These are phyloP conservation scores for Botrytis cinerea DNA, from an alignment of 2,329 filamentous ascomycete species.

Conservation along the genomic window DNA sequence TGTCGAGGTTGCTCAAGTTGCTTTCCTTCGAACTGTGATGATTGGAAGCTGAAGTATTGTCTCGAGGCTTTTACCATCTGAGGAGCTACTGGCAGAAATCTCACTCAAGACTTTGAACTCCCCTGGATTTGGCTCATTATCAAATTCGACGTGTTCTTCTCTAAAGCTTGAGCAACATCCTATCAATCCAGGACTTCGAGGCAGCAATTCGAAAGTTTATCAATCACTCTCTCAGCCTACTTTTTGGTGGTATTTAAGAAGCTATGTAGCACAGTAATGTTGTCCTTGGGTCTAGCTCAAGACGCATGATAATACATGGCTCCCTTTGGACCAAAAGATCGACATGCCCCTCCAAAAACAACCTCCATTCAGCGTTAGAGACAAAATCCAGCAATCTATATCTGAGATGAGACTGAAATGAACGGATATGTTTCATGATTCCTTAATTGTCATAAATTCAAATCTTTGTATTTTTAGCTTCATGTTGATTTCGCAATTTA, in stretches of 20 bases:
- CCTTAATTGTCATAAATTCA: accelerated
- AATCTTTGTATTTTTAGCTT: not conserved
- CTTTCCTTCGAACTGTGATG: not conserved
- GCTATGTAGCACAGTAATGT: not conserved
- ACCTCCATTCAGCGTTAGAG: not conserved
- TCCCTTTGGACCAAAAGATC: not conserved
- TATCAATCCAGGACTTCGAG: not conserved
- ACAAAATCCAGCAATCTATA: not conserved
- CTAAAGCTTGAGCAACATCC: not conserved
- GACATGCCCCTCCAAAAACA: no score
- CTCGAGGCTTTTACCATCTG: not conserved
- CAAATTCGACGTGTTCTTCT: not conserved
- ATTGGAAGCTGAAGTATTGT: not conserved
- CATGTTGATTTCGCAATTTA: not conserved
- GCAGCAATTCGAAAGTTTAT: not conserved
- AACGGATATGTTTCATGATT: not conserved
- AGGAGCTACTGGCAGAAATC: not conserved
- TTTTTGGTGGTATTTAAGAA: not conserved
- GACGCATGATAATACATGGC: not conserved
- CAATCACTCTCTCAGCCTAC: not conserved
- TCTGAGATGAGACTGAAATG: not conserved
- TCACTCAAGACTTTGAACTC: not conserved
- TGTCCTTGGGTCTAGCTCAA: not conserved
- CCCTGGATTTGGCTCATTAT: not conserved
- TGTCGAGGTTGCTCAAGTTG: not conserved